Evolutionary conservation across 805 yeast genomes (phyloP).

Genomic region (Candida ponderosae): DNA sequence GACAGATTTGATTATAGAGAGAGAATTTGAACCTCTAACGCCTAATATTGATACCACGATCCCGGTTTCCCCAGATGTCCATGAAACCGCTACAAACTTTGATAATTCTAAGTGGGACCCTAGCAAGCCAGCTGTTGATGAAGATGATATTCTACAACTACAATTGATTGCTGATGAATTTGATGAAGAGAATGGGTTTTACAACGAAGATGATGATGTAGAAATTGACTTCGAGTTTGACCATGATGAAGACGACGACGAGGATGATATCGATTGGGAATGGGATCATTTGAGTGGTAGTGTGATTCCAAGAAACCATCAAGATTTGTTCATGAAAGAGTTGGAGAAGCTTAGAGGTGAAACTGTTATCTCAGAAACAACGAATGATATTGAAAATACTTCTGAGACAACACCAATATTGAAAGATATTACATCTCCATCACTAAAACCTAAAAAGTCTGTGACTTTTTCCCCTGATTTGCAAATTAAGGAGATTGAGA

Average conservation of each 20-base stretch:
- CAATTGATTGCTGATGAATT: conserved; percentile 47
- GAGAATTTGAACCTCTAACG: neutral
- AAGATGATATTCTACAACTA: conserved; percentile 41
- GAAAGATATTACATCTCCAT: no score
- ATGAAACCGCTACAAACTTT: conserved; percentile 1
- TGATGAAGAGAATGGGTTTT: conserved; percentile 22
- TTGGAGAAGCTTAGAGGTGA: conserved; percentile 13
- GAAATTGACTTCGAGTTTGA: conserved; percentile 35
- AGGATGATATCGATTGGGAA: conserved; percentile 16
- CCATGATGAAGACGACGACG: conserved; percentile 25
- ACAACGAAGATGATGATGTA: conserved; percentile 24
- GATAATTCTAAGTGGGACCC: neutral
- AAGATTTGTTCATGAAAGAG: conserved; percentile 14
- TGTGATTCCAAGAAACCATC: conserved; percentile 13
- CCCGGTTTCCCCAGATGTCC: neutral
- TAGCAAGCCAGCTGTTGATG: conserved; percentile 24
- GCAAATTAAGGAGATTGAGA: conserved; percentile 53
- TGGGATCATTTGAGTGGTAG: conserved; percentile 4
- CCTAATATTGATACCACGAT: neutral
- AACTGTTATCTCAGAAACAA: conserved; percentile 10
- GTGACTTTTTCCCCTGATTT: conserved; percentile 47
- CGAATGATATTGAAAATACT: neutral
- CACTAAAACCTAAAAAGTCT: conserved; percentile 27
- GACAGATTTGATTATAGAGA: neutral
- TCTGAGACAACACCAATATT: neutral